Conservation (phyloP, 768 basidiomycete species). For the Lenzites betulinus region DNA sequence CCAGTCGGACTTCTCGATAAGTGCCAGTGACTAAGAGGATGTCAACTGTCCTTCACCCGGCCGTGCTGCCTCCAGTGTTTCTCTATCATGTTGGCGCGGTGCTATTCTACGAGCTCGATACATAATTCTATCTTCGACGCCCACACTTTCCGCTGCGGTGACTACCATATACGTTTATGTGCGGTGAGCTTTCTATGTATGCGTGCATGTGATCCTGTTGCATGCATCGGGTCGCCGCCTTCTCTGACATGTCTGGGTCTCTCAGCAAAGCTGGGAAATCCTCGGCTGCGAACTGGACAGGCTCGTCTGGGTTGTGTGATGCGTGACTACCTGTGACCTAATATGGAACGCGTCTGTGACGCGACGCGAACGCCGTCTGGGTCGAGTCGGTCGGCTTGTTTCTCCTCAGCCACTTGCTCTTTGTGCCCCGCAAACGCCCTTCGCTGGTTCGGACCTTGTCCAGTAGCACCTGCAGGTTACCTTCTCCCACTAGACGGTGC, state of each 20-base stretch:
- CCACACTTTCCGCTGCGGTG: too few species aligned
- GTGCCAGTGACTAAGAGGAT: neutral
- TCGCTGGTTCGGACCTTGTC: neutral
- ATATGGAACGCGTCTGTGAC: constrained; percentile 21
- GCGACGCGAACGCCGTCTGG: constrained; percentile 20
- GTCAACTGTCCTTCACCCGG: too few species aligned
- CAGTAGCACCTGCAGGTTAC: neutral
- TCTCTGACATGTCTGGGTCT: too few species aligned
- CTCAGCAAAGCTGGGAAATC: neutral
- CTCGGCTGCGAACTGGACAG: neutral
- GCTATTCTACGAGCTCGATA: neutral
- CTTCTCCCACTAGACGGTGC: neutral
- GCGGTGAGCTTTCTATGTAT: too few species aligned
- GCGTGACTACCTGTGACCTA: constrained; percentile 15
- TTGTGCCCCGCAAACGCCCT: neutral
- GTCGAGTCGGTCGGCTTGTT: neutral
- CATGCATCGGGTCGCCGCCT: too few species aligned
- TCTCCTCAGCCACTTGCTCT: constrained; percentile 16
- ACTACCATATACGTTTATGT: too few species aligned
- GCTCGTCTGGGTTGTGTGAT: neutral
- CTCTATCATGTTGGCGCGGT: neutral
- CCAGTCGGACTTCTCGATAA: neutral
- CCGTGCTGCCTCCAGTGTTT: constrained; percentile 3
- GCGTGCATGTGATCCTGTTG: too few species aligned
- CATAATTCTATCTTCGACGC: neutral